A percentile compares a stretch with the other conserved stretches of the same genome.
phyloP scores from a whole-genome alignment of 805 yeast genomes.

The Candida dendrica region DNA sequence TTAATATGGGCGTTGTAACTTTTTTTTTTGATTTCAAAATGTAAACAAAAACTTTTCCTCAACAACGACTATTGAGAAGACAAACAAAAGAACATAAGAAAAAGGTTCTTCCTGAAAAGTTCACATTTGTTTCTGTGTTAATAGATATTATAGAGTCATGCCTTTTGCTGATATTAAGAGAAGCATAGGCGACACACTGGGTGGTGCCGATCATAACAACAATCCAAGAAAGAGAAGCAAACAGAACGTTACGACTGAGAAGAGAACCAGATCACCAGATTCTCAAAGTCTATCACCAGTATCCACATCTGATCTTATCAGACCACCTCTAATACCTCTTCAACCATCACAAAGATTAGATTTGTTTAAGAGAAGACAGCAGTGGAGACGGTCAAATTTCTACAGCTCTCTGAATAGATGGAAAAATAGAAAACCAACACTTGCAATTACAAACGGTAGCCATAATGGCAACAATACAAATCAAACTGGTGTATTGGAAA shows the following conservation, averaged over 20 bases:
- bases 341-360: conserved; percentile 20
- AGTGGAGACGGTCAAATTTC: conserved; percentile 19
- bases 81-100: background rate
- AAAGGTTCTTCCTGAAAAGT: too few species aligned
- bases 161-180: background rate
- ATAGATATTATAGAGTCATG: too few species aligned
- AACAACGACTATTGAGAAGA: too few species aligned
- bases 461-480: background rate
- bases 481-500: background rate
- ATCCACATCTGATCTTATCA: conserved; percentile 8
- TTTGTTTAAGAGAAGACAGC: conserved; percentile 18
- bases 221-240: background rate
- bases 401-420: conserved; percentile 6
- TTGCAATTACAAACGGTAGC: background rate
- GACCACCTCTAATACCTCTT: conserved; percentile 24
- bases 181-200: background rate
- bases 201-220: background rate
- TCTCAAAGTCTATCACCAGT: background rate
- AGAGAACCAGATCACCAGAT: background rate
- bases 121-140: too few species aligned
- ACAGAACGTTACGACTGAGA: background rate
- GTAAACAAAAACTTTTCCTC: background rate
- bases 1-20: background rate
- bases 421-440: background rate
- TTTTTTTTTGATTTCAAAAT: too few species aligned